Evolutionary conservation across 768 basidiomycete species (phyloP).

Genomic region (Macrolepiota fuliginosa): DNA sequence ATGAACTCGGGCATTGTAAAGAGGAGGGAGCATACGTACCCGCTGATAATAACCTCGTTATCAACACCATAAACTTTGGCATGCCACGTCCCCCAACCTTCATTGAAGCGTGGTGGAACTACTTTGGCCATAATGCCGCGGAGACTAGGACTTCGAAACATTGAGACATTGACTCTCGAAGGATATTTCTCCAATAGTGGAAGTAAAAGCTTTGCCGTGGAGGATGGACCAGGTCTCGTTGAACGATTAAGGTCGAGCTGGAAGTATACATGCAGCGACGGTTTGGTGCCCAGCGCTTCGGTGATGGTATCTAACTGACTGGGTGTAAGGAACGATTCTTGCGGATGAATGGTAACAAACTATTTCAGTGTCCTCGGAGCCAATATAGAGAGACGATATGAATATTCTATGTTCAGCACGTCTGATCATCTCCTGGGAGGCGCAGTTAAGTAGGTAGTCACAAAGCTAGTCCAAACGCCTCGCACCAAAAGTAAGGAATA

Average conservation of each 20-base stretch:
- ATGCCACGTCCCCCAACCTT: slow-evolving; percentile 99
- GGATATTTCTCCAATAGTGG: slow-evolving; percentile 76
- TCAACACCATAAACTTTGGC: slow-evolving; percentile 94
- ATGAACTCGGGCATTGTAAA: background rate
- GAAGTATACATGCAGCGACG: slow-evolving; percentile 63
- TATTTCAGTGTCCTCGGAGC: slow-evolving; percentile 72
- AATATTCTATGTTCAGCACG: slow-evolving; percentile 81
- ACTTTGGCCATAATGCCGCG: slow-evolving; percentile 69
- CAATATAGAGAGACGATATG: slow-evolving; percentile 89
- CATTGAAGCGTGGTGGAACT: slow-evolving; percentile 92
- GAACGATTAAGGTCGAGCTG: slow-evolving; percentile 81
- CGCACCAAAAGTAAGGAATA: slow-evolving; percentile 50
- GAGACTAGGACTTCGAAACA: slow-evolving; percentile 88
- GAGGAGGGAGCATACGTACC: slow-evolving; percentile 46
- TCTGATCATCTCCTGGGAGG: slow-evolving; percentile 64
- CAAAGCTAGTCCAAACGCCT: background rate
- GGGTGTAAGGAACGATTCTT: background rate
- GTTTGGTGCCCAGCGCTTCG: slow-evolving; percentile 54
- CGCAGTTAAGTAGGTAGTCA: background rate
- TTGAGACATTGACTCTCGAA: slow-evolving; percentile 66
- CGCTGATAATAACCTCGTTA: slow-evolving; percentile 88
- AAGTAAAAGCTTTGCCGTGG: slow-evolving; percentile 65
- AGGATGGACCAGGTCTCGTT: slow-evolving; percentile 68
- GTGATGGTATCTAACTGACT: slow-evolving; percentile 72
- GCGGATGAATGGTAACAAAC: slow-evolving; percentile 41